Evolutionary conservation across 352 stramenopile genomes (phyloP).

Genomic region (Phytophthora litchii): DNA sequence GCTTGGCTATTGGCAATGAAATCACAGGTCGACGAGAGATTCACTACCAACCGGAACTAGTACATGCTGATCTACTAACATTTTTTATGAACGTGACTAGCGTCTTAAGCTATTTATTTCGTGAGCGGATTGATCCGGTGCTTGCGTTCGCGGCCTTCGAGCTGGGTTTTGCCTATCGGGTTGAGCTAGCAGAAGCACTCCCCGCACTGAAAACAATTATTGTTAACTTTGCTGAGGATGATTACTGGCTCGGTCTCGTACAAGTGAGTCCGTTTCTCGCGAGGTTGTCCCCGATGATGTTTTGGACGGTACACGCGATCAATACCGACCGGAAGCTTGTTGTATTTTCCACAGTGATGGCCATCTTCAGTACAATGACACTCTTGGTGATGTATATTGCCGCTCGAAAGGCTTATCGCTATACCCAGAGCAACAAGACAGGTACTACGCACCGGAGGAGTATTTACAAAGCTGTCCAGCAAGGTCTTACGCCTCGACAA

Average conservation of each 20-base stretch:
- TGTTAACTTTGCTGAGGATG: conserved; percentile 14
- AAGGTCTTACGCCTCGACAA: neutral
- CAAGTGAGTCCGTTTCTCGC: conserved; percentile 17
- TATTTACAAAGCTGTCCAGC: conserved; percentile 25
- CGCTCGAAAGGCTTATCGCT: conserved; percentile 25
- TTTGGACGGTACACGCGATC: conserved; percentile 22
- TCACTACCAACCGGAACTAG: conserved; percentile 23
- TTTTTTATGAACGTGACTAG: conserved; percentile 30
- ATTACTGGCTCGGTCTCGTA: conserved; percentile 20
- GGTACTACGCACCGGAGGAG: neutral
- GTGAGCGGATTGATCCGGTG: conserved; percentile 38
- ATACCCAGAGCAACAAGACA: neutral
- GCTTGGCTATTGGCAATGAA: conserved; percentile 19
- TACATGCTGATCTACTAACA: conserved; percentile 35
- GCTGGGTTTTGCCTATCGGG: conserved; percentile 19
- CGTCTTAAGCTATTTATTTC: conserved; percentile 30
- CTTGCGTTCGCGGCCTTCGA: conserved; percentile 31
- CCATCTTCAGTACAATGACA: conserved; percentile 24
- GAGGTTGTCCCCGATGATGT: conserved; percentile 20
- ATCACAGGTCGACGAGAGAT: conserved; percentile 6
- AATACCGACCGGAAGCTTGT: conserved; percentile 10
- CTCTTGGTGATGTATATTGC: conserved; percentile 31
- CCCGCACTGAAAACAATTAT: conserved; percentile 17
- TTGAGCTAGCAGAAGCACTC: conserved; percentile 19
- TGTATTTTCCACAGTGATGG: conserved; percentile 15